Evolutionary conservation across 2,329 filamentous ascomycete species (phyloP).

Genomic region (Microsporum audouinii): DNA sequence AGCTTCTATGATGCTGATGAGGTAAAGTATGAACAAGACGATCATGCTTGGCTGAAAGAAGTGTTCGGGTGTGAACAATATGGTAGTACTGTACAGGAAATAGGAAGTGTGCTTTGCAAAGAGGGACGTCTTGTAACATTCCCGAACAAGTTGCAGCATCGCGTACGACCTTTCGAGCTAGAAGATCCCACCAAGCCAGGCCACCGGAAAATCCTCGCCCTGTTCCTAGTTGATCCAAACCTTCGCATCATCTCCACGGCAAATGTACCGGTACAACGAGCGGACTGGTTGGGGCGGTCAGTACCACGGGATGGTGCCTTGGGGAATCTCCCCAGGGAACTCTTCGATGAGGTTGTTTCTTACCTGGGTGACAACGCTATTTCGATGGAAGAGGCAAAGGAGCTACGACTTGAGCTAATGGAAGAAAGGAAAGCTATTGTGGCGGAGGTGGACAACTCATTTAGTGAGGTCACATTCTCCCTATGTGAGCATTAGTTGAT

Average conservation of each 20-base stretch:
- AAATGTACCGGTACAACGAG: slow-evolving; percentile 11
- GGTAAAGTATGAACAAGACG: slow-evolving; percentile 21
- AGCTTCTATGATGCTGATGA: slow-evolving; percentile 18
- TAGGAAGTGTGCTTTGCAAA: slow-evolving; percentile 13
- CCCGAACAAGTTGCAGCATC: slow-evolving; percentile 15
- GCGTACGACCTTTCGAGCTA: slow-evolving; percentile 11
- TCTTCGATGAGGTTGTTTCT: slow-evolving; percentile 6
- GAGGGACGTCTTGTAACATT: slow-evolving; percentile 16
- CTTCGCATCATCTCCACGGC: slow-evolving; percentile 14
- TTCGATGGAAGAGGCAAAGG: slow-evolving; percentile 12
- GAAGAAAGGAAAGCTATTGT: slow-evolving; percentile 11
- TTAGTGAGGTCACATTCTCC: background rate
- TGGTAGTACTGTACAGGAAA: slow-evolving; percentile 8
- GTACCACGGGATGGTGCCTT: slow-evolving; percentile 1
- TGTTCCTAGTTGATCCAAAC: slow-evolving; percentile 15
- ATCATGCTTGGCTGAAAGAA: slow-evolving; percentile 9
- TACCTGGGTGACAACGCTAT: slow-evolving; percentile 5
- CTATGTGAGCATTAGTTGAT: slow-evolving; percentile 13
- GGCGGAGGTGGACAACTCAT: background rate
- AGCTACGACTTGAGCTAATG: slow-evolving; percentile 13
- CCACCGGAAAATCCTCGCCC: slow-evolving; percentile 14
- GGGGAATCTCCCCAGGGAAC: slow-evolving; percentile 8
- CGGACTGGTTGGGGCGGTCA: slow-evolving; percentile 12
- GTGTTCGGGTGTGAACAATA: slow-evolving; percentile 11
- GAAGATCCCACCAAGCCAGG: slow-evolving; percentile 12